A percentile compares a stretch with the other conserved stretches of the same genome.
Conservation (phyloP, 441 rosid species). For the Capsella rubella region DNA sequence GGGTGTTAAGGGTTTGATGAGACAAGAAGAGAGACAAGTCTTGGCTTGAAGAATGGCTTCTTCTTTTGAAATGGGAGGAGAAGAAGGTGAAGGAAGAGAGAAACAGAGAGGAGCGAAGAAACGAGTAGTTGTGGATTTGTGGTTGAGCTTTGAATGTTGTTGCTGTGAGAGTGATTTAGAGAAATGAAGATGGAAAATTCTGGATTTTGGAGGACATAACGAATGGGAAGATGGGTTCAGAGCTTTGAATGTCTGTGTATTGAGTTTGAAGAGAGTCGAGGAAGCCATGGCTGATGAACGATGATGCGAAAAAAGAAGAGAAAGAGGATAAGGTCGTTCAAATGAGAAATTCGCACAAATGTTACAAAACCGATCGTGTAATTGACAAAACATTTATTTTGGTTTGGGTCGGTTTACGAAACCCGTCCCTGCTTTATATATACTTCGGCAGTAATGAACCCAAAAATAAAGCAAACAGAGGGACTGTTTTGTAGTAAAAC, state of each 20-base stretch:
- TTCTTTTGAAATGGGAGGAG: constrained; percentile 75
- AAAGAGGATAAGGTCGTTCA: constrained; percentile 39
- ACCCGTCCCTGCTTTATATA: too few species aligned
- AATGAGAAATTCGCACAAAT: constrained; percentile 19
- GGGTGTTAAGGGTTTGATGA: constrained; percentile 80
- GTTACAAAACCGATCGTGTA: constrained; percentile 7
- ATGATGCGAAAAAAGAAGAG: constrained; percentile 6
- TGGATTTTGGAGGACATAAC: constrained; percentile 26
- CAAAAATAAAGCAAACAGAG: too few species aligned
- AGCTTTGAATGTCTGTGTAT: constrained; percentile 42
- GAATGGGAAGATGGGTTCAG: constrained; percentile 36
- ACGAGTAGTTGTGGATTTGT: constrained; percentile 36
- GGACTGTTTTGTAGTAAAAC: too few species aligned
- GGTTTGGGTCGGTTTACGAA: constrained; percentile 19
- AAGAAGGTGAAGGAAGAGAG: constrained; percentile 56
- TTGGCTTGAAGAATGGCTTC: constrained; percentile 87
- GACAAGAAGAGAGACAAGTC: constrained; percentile 70
- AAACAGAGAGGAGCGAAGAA: constrained; percentile 38
- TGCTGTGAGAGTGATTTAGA: constrained; percentile 15
- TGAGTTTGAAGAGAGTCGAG: constrained; percentile 53
- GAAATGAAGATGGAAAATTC: constrained; percentile 36
- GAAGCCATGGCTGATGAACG: constrained; percentile 56
- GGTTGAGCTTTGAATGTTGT: constrained; percentile 17
- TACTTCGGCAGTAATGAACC: too few species aligned
- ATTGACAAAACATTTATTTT: neutral